Evolutionary conservation across 441 rosid genomes (phyloP).

Genomic region (Adansonia gregorii): DNA sequence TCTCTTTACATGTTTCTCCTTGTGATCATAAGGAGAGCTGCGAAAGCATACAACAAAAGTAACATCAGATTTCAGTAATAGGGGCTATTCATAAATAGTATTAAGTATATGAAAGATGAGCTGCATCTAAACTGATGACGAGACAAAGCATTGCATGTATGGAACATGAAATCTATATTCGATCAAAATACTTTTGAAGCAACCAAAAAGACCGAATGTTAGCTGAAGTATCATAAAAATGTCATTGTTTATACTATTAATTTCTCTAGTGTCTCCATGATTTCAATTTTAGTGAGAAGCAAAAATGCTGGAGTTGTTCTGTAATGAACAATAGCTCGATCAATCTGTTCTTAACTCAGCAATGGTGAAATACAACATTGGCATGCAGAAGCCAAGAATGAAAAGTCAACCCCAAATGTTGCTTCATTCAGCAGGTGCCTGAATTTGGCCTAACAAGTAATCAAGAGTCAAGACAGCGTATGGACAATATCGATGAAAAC

Average conservation of each 20-base stretch:
- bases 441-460: neutral
- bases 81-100: neutral
- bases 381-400: neutral
- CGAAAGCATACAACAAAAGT: conserved; percentile 30
- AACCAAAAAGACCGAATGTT: conserved; percentile 7
- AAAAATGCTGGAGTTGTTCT: neutral
- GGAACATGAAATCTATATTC: conserved; percentile 18
- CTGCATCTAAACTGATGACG: conserved; percentile 2
- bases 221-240: neutral
- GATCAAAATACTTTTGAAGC: neutral
- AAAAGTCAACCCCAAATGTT: neutral
- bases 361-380: neutral
- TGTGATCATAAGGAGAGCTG: conserved; percentile 72
- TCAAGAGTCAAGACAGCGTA: neutral
- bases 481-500: conserved; percentile 2
- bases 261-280: neutral
- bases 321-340: neutral
- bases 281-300: neutral
- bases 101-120: conserved; percentile 20
- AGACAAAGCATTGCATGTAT: neutral
- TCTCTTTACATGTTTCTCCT: conserved; percentile 77
- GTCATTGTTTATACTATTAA: conserved; percentile 18
- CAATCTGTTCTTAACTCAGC: neutral
- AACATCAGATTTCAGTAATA: conserved; percentile 27
- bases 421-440: neutral